These are phyloP conservation scores for Myrmaecium sp. DNA, from an alignment of 2,329 filamentous ascomycete species.

Conservation along the genomic window DNA sequence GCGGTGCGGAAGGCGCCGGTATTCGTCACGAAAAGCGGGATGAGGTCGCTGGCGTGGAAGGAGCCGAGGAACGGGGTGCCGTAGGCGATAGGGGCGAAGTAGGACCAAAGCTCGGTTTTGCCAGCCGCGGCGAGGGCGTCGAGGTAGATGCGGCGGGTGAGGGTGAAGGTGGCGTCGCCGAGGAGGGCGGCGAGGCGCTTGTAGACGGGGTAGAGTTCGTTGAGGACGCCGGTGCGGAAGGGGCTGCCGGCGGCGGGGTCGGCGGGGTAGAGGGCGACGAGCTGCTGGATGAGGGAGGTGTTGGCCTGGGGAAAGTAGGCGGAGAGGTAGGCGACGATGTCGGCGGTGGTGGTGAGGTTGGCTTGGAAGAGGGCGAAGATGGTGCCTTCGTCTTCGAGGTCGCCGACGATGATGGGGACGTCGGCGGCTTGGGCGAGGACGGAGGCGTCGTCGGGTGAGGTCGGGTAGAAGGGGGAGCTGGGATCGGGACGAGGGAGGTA, in stretches of 20 bases:
- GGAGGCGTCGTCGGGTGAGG: conserved; percentile 45
- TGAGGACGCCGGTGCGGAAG: conserved; percentile 50
- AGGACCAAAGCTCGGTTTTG: too few relatives aligned
- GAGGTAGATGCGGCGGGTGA: conserved; percentile 51
- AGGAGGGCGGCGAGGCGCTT: conserved; percentile 61
- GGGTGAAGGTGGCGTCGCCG: conserved; percentile 59
- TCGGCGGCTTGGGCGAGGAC: conserved; percentile 34
- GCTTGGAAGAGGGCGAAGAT: conserved; percentile 53
- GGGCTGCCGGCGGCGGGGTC: conserved; percentile 45
- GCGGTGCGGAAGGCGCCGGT: conserved; percentile 44
- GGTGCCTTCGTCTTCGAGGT: conserved; percentile 69
- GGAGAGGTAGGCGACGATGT: conserved; percentile 45
- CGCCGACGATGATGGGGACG: conserved; percentile 49
- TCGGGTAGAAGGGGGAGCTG: conserved; percentile 37
- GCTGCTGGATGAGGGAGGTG: conserved; percentile 30
- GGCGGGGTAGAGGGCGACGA: conserved; percentile 48
- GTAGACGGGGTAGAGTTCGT: conserved; percentile 60
- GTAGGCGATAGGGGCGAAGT: conserved; percentile 55
- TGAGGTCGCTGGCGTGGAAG: conserved; percentile 53
- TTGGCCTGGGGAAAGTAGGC: conserved; percentile 44
- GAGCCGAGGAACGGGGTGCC: conserved; percentile 58
- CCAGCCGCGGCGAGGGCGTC: conserved; percentile 36
- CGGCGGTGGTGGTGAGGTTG: conserved; percentile 45
- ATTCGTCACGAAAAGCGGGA: conserved; percentile 42
- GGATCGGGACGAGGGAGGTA: conserved; percentile 58